These are phyloP conservation scores for Tillandsia fasciculata DNA, from an alignment of 176 grass and related monocot genomes.

Conservation along the genomic window DNA sequence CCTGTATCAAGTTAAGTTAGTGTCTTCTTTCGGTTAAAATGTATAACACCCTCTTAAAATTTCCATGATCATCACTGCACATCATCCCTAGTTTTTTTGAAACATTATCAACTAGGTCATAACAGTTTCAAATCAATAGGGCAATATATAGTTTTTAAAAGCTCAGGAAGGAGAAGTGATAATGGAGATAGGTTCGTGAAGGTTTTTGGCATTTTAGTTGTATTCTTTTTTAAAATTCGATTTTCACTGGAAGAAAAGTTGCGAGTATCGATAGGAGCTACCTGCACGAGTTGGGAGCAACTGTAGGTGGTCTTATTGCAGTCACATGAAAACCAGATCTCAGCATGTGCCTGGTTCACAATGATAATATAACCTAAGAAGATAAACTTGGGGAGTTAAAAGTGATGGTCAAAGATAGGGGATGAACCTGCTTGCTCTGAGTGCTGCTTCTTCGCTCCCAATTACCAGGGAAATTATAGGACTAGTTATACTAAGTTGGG, in stretches of 20 bases:
- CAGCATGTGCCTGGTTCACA: constrained; percentile 53
- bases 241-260: not conserved
- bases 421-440: constrained; percentile 71
- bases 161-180: too few relatives aligned
- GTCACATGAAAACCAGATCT: constrained; percentile 91
- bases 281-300: constrained; percentile 88
- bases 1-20: constrained; percentile 22
- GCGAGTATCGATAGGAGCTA: not conserved
- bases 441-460: constrained; percentile 66
- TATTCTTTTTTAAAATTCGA: not conserved
- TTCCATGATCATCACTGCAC: too few relatives aligned
- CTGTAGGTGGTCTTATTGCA: constrained; percentile 81
- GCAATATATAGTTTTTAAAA: too few relatives aligned
- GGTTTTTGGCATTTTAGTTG: too few relatives aligned
- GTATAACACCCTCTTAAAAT: too few relatives aligned
- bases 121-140: too few relatives aligned
- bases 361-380: not conserved
- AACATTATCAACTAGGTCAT: not conserved
- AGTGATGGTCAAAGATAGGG: not conserved
- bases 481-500: constrained; percentile 50
- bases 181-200: too few relatives aligned
- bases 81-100: not conserved
- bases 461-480: constrained; percentile 91
- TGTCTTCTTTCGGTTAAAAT: not conserved
- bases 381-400: not conserved